Base-by-base conservation (phyloP, 305 asterid species). In the Fraxinus sp. region DNA sequence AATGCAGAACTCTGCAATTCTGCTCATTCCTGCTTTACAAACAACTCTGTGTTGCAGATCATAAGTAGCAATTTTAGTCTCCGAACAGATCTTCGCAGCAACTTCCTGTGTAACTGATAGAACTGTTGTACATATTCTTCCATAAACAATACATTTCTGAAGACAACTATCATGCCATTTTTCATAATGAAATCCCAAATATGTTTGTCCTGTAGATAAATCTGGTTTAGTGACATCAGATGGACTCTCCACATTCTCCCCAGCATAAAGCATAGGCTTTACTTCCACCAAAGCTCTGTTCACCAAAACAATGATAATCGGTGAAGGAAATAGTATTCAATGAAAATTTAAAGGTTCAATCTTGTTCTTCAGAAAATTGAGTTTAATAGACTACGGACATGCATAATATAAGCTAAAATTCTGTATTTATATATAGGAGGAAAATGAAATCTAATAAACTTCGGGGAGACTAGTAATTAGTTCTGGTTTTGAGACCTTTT, bases 201-300 rank as follows among this genome's bases (percentile, higher is more conserved):
- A 88, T 83, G 85, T 80, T 85, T 83, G 88, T 80, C 81, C 82
- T 7, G 2, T 30, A 81, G 80, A 84, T 86, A 85, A 78, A 83
- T 83, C 89, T 72, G 72, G 88, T 88, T 79, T 86, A 59, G 72
- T 10, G 46, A 81, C 77, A 73, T 82, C 88, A 84, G 85, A 81
- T 76, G 85, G 86, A 82, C 82, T 79, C 80, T 85, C 91, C 52
- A 39, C 14, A 79, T 81, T 82, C 82, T 86, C 93, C 82, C 90
- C 91, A 26, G 82, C 77, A 85, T 88, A 92, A 84, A 96, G 97
- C 85, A 94, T 75, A 41, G 99, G 99, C 85, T 96, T 96, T 85
- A 96, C 90, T 89, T 96, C 99, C 77, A 96, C 97, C 80, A 83
- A 82, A 84, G 99, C 99, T 78, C 99, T 94, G 89, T 72, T 85